phyloP scores from a whole-genome alignment of 2,329 filamentous ascomycete genomes.

The Beauveria medogensis region DNA sequence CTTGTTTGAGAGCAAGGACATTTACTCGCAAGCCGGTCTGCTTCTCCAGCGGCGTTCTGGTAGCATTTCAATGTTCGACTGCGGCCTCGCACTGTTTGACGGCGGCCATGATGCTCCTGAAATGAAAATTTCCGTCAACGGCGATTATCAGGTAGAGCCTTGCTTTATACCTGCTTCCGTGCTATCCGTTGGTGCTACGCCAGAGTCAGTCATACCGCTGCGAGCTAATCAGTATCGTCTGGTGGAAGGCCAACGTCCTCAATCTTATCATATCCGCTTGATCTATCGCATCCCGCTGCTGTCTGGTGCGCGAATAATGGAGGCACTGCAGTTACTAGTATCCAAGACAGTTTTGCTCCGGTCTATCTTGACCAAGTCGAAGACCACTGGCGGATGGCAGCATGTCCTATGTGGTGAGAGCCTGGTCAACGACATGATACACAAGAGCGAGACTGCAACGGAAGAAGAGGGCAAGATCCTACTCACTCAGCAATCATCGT shows the following conservation, averaged over 20 bases:
- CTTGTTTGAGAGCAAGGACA: constrained; percentile 16
- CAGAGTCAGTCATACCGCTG: constrained; percentile 17
- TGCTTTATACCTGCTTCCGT: neutral
- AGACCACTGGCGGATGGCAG: neutral
- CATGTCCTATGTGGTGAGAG: neutral
- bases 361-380: neutral
- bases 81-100: too few relatives aligned
- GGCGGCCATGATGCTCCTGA: neutral
- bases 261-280: constrained; percentile 27
- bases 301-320: neutral
- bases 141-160: neutral
- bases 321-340: constrained; percentile 14
- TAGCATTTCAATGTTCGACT: neutral
- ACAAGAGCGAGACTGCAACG: constrained; percentile 14
- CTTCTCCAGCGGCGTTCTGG: neutral
- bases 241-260: constrained; percentile 23
- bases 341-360: constrained; percentile 1
- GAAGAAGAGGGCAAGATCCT: constrained; percentile 17
- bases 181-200: neutral
- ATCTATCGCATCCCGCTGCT: constrained; percentile 20
- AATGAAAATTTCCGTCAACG: neutral
- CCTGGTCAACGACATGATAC: constrained; percentile 21
- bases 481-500: constrained; percentile 14
- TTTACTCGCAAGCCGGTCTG: neutral
- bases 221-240: constrained; percentile 23